Percentiles rank a stretch among this genome's conserved stretches.
These are phyloP conservation scores for Chaetomium sp. DNA, from an alignment of 2,329 filamentous ascomycete genomes.

Conservation along the genomic window DNA sequence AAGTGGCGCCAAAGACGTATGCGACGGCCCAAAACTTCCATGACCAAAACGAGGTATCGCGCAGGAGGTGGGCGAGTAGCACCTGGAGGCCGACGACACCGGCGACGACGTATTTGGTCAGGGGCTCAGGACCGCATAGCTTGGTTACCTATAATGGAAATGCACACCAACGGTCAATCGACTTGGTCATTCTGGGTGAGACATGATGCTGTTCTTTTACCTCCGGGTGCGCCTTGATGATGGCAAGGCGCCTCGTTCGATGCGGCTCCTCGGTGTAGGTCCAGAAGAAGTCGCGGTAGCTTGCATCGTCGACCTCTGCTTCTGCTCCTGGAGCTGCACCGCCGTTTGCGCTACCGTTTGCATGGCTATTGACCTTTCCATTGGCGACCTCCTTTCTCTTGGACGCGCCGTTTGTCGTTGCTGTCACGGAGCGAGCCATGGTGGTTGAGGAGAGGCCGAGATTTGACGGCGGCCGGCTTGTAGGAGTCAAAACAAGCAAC, in stretches of 20 bases:
- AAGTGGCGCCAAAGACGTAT: constrained; percentile 89
- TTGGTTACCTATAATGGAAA: constrained; percentile 72
- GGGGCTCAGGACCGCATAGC: constrained; percentile 91
- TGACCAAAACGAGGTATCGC: constrained; percentile 76
- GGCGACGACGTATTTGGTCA: constrained; percentile 91
- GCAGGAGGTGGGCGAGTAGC: constrained; percentile 73
- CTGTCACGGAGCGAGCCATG: constrained; percentile 38
- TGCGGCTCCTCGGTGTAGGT: constrained; percentile 99
- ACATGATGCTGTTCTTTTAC: constrained; percentile 49
- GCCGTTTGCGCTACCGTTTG: constrained; percentile 26
- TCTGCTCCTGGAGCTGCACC: constrained; percentile 35
- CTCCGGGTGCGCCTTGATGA: constrained; percentile 98
- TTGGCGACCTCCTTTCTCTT: constrained; percentile 33
- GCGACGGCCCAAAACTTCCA: constrained; percentile 83
- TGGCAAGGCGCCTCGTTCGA: constrained; percentile 83
- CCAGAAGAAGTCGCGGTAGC: constrained; percentile 79
- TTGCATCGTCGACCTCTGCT: constrained; percentile 45
- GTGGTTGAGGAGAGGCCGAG: constrained; percentile 4
- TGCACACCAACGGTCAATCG: constrained; percentile 16
- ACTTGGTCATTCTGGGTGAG: constrained; percentile 13
- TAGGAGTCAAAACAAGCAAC: constrained; percentile 13
- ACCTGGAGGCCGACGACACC: constrained; percentile 83
- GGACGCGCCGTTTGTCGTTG: constrained; percentile 34
- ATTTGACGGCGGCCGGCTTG: constrained; percentile 12
- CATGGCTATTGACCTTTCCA: constrained; percentile 25